Evolutionary conservation across 805 yeast species (phyloP).

Genomic region (Metschnikowia amazonensis): DNA sequence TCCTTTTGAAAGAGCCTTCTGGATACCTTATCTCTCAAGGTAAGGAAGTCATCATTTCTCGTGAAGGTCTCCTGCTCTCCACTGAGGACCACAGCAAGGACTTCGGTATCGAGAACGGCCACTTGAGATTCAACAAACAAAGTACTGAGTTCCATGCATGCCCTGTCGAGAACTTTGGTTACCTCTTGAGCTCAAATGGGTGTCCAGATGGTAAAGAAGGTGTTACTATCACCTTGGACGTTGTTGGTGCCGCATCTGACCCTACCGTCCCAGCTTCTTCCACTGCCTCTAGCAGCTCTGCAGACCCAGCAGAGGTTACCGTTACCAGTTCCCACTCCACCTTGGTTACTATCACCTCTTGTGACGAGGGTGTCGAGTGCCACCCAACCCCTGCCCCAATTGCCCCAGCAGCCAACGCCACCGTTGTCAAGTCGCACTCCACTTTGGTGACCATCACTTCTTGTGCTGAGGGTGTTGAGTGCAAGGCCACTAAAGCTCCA

Average conservation of each 20-base stretch:
- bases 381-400: too few species aligned
- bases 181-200: constrained; percentile 12
- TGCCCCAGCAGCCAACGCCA: constrained; percentile 20
- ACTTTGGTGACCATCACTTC: constrained; percentile 26
- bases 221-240: constrained; percentile 10
- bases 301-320: constrained; percentile 22
- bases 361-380: constrained; percentile 17
- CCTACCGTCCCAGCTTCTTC: constrained; percentile 11
- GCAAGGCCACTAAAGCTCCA: constrained; percentile 5
- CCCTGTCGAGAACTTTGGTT: constrained; percentile 15
- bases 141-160: constrained; percentile 26
- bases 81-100: constrained; percentile 22
- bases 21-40: constrained; percentile 27
- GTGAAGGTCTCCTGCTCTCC: constrained; percentile 18
- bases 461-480: constrained; percentile 17
- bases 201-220: constrained; percentile 14
- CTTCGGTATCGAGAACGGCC: constrained; percentile 26
- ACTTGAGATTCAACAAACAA: constrained; percentile 24
- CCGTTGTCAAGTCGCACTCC: constrained; percentile 20
- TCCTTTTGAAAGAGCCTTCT: constrained; percentile 28
- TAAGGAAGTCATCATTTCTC: constrained; percentile 16
- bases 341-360: constrained; percentile 25
- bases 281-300: constrained; percentile 27
- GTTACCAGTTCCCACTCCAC: constrained; percentile 21
- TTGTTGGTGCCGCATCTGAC: constrained; percentile 5